Conservation (phyloP, 345 rosid species). For the Eutrema japonicum region DNA sequence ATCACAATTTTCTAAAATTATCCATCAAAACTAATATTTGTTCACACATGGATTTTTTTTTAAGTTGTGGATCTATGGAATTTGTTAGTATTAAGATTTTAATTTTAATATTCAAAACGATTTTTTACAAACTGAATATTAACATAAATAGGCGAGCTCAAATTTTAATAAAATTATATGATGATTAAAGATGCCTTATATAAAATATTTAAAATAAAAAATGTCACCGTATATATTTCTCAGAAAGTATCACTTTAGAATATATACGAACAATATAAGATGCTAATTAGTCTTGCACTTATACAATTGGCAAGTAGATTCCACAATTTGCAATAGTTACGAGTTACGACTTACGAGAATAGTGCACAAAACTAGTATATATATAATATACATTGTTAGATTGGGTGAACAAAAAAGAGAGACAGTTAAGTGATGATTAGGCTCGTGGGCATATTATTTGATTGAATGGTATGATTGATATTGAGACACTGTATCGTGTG, state of each 20-base stretch:
- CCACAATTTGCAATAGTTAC: background rate
- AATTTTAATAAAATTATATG: background rate
- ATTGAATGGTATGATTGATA: constrained; percentile 21
- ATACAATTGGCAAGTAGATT: background rate
- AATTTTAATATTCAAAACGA: background rate
- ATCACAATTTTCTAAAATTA: background rate
- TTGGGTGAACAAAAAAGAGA: background rate
- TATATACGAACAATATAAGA: background rate
- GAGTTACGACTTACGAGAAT: background rate
- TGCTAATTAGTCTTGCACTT: background rate
- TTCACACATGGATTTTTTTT: background rate
- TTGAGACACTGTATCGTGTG: constrained; percentile 25
- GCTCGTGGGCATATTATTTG: constrained; percentile 31
- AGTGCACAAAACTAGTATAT: background rate
- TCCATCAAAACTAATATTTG: background rate
- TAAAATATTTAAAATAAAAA: no score
- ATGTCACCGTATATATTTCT: background rate
- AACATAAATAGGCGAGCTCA: background rate
- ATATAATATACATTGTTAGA: background rate
- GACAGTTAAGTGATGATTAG: constrained; percentile 33
- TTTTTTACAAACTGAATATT: no score
- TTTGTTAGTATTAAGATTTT: background rate
- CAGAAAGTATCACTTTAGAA: background rate
- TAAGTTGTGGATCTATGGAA: background rate
- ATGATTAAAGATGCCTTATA: background rate